phyloP scores from a whole-genome alignment of 371 early-diverging fungal species.

The Rhizopus microsporus region DNA sequence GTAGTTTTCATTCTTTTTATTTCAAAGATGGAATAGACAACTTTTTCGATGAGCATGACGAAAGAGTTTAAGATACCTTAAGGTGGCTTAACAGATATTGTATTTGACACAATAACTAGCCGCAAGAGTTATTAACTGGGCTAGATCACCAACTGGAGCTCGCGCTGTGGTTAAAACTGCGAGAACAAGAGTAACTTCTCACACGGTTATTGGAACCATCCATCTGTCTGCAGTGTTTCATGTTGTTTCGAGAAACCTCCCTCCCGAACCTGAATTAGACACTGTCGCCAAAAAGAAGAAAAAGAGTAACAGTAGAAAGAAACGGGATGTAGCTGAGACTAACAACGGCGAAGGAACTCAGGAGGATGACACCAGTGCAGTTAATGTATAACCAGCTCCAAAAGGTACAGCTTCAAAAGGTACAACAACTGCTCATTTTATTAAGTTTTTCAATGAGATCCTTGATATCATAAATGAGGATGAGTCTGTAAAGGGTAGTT shows the following conservation, averaged over 20 bases:
- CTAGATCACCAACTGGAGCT: slow-evolving; percentile 19
- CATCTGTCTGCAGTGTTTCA: slow-evolving; percentile 10
- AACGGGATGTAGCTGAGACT: slow-evolving; percentile 10
- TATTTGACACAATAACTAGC: slow-evolving; percentile 15
- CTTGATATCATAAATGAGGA: slow-evolving; percentile 15
- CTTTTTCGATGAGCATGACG: slow-evolving; percentile 20
- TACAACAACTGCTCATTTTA: slow-evolving; percentile 10
- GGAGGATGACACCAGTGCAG: slow-evolving; percentile 20
- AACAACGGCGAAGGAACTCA: slow-evolving; percentile 9
- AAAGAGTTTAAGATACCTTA: slow-evolving; percentile 19
- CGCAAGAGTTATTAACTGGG: slow-evolving; percentile 9
- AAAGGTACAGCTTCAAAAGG: slow-evolving; percentile 9
- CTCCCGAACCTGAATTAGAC: slow-evolving; percentile 9
- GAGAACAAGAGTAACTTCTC: slow-evolving; percentile 15
- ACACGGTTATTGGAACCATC: slow-evolving; percentile 13
- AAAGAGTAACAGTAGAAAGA: slow-evolving; percentile 8
- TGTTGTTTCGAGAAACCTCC: slow-evolving; percentile 10
- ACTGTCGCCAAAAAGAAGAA: slow-evolving; percentile 11
- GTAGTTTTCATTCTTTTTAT: slow-evolving; percentile 14
- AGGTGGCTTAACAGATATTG: slow-evolving; percentile 13
- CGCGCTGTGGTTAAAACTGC: slow-evolving; percentile 11
- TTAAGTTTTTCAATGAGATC: slow-evolving; percentile 8
- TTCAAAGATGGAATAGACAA: slow-evolving; percentile 17
- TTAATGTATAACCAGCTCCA: slow-evolving; percentile 8
- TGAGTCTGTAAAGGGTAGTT: slow-evolving; percentile 13